phyloP scores from a whole-genome alignment of 1,284 basidiomycete species.

The Tilletia horrida region DNA sequence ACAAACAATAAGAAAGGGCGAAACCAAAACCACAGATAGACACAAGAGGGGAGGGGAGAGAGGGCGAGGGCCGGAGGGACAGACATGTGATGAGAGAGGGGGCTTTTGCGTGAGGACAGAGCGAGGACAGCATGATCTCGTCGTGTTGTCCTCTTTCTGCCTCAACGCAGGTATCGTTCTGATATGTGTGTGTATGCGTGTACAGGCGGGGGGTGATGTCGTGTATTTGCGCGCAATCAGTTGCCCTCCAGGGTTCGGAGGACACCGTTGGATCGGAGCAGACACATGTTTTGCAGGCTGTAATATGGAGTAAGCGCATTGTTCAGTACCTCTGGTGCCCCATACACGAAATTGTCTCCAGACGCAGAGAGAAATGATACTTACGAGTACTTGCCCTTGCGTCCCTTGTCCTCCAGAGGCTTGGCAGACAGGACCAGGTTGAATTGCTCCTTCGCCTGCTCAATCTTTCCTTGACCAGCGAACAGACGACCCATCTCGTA shows the following conservation, averaged over 20 bases:
- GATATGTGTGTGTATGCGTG: background rate
- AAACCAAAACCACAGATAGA: too few relatives aligned
- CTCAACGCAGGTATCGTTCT: too few relatives aligned
- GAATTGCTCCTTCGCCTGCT: conserved; percentile 41
- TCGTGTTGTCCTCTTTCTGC: too few relatives aligned
- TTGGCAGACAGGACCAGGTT: conserved; percentile 46
- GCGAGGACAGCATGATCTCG: too few relatives aligned
- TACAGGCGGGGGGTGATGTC: background rate
- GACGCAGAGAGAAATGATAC: background rate
- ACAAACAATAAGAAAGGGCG: too few relatives aligned
- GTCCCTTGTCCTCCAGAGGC: conserved; percentile 42
- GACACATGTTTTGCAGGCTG: conserved; percentile 47
- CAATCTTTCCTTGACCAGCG: conserved; percentile 27
- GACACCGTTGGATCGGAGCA: conserved; percentile 48
- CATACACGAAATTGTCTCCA: background rate
- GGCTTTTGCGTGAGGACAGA: too few relatives aligned
- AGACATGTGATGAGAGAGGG: too few relatives aligned
- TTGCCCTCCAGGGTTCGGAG: conserved; percentile 26
- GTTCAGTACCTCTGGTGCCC: too few relatives aligned
- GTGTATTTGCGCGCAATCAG: background rate
- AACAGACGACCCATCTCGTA: conserved; percentile 53
- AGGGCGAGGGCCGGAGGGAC: too few relatives aligned
- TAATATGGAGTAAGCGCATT: background rate
- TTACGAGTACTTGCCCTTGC: conserved; percentile 50
- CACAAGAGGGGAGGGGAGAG: too few relatives aligned